Base-by-base conservation (phyloP, 441 rosid genomes). In the Rhodomyrtus psidioides region DNA sequence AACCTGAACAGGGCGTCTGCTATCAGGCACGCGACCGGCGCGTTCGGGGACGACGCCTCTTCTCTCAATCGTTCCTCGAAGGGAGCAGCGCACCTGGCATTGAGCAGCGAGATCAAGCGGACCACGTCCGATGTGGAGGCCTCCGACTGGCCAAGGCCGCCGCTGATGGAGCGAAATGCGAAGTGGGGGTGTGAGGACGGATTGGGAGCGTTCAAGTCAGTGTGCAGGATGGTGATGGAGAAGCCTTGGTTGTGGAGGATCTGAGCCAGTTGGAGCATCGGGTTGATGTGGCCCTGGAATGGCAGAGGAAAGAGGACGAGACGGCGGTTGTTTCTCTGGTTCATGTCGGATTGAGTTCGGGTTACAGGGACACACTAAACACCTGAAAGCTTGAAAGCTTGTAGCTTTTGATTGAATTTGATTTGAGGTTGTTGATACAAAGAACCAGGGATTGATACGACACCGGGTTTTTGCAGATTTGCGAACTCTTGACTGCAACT, bases 71-170 rank as follows among this genome's bases (percentile, higher is more conserved):
- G 92, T 70, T 91, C 89, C 21, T 62, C 88, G 54, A 95, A 91
- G 58, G 95, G 93, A 57, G 53, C 85, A 75, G 82, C 86, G 30
- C 94, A 94, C 56, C 83, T 92, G 87, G 81, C 42, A 60, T 92
- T 93, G 44, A 94, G 92, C n/a, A 75, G 87, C 16, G 34, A 55
- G 15, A 90, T 84, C 34, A 94, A 87, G 76, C 89, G 86, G 8
- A 90, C 9, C 46, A 87, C 9, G 86, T 94, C 92, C 0, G 26
- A 10, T 9, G 44, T 12, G 23, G 54, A 62, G 82, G 51, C 21
- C 53, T 83, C 70, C 0, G 44, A 21, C 46, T 24, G 39, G 39
- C 46, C 44, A 53, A 86, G 56, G 70, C 85, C 85, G 6, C 53
- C 58, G 27, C 82, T 19, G 26, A 86, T 65, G 28, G 85, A 82